Base-by-base conservation (phyloP, 2,329 filamentous ascomycete species). In the Aspergillus ochraceus region DNA sequence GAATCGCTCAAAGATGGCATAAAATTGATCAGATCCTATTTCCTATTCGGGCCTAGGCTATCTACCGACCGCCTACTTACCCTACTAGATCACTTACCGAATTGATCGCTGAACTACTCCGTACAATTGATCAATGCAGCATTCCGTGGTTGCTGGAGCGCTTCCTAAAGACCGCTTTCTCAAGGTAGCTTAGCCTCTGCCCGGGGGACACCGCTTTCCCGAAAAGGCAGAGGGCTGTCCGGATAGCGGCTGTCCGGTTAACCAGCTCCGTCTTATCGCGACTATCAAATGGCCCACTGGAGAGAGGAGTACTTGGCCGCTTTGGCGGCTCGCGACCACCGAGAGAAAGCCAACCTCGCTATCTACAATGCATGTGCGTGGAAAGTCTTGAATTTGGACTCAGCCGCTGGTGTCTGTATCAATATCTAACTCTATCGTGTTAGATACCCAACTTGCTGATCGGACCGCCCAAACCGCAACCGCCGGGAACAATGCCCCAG, bases 291-390 rank as follows among this genome's bases (percentile, higher is more conserved):
- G 85, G 83, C 86, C 64, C 86, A 85, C 80, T 96, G 93, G 90
- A 85, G 88, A 70, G 87, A 90, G 66, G 90, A 96, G 70, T 97
- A 96, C 75, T 82, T 91, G 63, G 81, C 86, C 62, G 89, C 89
- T 65, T 82, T 98, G 65, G 84, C 87, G 67, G 88, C 89, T 69
- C 83, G 87, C 64, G 90, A 91, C 69, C 84, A 87, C 70, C 84
- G 86, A 63, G 89, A 92, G 70, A 83, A 86, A 70, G 81, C 81
- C 59, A 86, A 88, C 67, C 78, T 81, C 69, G 84, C 87, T 55
- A 84, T 96, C 62, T 90, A 96, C 69, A 84, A 92, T 73, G 88
- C 90, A 62, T 97, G 93, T 96, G 71, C 57, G 73, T 47, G 6
- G 17, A 14, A 22, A 14, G 10, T 22, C 45, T 11, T 10, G 10